A percentile compares a stretch with the other conserved stretches of the same genome.
phyloP scores from a whole-genome alignment of 2,329 filamentous ascomycete genomes.

The Grosmannia clavigera region DNA sequence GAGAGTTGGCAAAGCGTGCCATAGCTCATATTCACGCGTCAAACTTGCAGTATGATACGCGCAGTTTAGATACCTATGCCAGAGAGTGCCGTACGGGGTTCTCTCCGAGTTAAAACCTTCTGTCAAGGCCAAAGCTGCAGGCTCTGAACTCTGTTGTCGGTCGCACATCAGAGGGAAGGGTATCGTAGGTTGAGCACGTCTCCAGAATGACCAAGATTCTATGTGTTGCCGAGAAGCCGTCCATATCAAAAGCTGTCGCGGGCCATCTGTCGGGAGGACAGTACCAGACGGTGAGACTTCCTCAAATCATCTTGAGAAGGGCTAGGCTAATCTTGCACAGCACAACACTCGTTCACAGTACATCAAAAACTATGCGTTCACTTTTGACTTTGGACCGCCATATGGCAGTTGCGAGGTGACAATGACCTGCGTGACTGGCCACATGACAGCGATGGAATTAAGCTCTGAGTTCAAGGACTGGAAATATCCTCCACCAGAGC shows the following conservation, averaged over 20 bases:
- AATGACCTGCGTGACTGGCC: conserved; percentile 88
- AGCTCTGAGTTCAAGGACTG: conserved; percentile 62
- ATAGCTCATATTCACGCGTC: conserved; percentile 3
- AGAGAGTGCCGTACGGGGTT: background rate
- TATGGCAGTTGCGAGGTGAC: conserved; percentile 78
- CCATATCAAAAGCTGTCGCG: conserved; percentile 89
- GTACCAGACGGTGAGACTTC: conserved; percentile 51
- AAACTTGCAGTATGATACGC: background rate
- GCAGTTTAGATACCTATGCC: background rate
- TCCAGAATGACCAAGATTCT: conserved; percentile 37
- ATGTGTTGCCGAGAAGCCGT: conserved; percentile 59
- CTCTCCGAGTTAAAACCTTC: background rate
- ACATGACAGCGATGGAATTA: conserved; percentile 75
- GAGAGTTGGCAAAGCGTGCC: background rate
- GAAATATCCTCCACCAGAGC: conserved; percentile 65
- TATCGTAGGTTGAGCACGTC: background rate
- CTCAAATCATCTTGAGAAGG: background rate
- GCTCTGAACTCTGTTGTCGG: background rate
- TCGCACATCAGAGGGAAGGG: background rate
- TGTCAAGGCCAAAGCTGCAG: background rate
- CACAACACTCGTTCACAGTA: conserved; percentile 58
- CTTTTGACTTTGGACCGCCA: conserved; percentile 68
- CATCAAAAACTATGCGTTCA: conserved; percentile 90
- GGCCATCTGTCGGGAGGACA: conserved; percentile 73
- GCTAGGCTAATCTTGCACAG: conserved; percentile 27